These are phyloP conservation scores for Tetrapisispora namnaoensis DNA, from an alignment of 805 yeast genomes.

Conservation along the genomic window DNA sequence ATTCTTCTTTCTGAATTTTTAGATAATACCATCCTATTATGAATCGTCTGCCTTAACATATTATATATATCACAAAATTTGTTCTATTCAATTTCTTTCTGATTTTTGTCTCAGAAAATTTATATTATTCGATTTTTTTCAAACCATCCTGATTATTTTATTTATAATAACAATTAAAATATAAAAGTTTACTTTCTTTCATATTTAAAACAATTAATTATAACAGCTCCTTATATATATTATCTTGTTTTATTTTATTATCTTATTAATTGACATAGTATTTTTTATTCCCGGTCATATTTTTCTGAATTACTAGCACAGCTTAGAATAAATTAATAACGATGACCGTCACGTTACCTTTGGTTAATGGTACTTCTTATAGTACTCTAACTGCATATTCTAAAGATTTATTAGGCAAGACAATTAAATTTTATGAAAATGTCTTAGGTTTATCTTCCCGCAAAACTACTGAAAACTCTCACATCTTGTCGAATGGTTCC, in stretches of 20 bases:
- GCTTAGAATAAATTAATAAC: background rate
- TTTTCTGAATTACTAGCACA: background rate
- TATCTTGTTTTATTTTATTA: background rate
- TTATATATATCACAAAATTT: background rate
- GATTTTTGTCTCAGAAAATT: background rate
- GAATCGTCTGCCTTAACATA: background rate
- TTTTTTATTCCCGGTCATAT: no score
- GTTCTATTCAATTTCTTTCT: background rate
- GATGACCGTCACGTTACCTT: slow-evolving; percentile 21
- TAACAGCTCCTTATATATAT: no score
- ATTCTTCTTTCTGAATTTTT: no score
- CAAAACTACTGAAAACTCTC: background rate
- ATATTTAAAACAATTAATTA: no score
- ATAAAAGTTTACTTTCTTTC: no score
- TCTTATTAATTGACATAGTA: background rate
- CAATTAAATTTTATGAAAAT: slow-evolving; percentile 44
- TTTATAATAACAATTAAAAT: no score
- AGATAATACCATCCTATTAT: no score
- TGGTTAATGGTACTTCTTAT: slow-evolving; percentile 48
- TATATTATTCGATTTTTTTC: background rate
- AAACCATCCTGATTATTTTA: background rate
- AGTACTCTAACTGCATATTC: slow-evolving; percentile 45
- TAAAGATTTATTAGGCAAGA: slow-evolving; percentile 33
- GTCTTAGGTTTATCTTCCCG: slow-evolving; percentile 13
- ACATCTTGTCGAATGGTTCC: slow-evolving; percentile 14